Evolutionary conservation across 2,329 filamentous ascomycete species (phyloP), one percentile per base, ranked within the genome.

Genomic region (Stagonosporopsis rhizophila): DNA sequence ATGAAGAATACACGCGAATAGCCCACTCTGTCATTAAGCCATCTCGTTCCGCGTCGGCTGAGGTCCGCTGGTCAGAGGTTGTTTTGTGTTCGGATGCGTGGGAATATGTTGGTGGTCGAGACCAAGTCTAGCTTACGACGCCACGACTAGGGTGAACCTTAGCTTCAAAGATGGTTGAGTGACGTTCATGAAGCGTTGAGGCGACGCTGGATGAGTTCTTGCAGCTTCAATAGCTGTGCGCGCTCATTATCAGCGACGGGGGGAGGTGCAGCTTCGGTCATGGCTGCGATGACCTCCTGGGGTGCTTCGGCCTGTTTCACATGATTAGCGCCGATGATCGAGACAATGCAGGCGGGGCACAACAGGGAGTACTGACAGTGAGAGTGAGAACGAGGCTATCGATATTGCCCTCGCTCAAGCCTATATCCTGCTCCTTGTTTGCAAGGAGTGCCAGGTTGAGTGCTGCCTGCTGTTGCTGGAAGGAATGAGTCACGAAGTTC

Each of bases 381-480:
- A 91, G 80, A 49, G 84, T 81, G 58, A 85, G 79, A 48, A 87
- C 79, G 55, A 91, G 81, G 46, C 74, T 75, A 51, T 80, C 73
- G 37, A 81, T 71, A 45, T 79, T 79, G 54, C 81, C 73, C 41
- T 71, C 68, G 54, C 70, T 77, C 45, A 87, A 70, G 28, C 80
- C 78, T 45, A 84, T 78, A 22, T 82, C 79, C 49, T 76, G 75
- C 59, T 81, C 78, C 61, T 81, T 80, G 51, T 79, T 80, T 44
- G 81, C 78, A 34, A 91, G 78, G 59, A 84, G 82, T 40, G 83
- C 80, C 28, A 92, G 79, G 58, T 85, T 87, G 57, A 91, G 80
- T 4, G 87, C 87, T 39, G 86, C 83, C 69, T 90, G 87, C 68
- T 89, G 83, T 72, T 90, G 85, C 48, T 83, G 80, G 19, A 90